Conservation (phyloP, 768 basidiomycete species). For the Goffeauzyma gilvescens region DNA sequence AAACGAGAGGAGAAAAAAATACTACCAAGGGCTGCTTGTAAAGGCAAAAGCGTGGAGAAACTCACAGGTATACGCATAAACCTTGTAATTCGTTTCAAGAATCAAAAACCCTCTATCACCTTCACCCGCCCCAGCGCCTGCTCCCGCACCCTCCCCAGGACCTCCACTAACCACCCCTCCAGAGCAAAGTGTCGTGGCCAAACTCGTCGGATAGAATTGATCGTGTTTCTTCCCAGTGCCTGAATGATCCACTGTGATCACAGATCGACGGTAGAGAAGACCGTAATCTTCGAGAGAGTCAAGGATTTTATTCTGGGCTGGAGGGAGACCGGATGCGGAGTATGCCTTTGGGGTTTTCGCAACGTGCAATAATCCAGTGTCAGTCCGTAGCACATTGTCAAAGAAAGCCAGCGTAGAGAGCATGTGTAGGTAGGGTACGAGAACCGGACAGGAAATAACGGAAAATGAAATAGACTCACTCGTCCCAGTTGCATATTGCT, state of each 20-base stretch:
- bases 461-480: constrained; percentile 35
- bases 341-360: constrained; percentile 55
- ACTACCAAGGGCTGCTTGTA: constrained; percentile 8
- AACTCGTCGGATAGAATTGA: constrained; percentile 80
- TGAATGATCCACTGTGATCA: neutral
- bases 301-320: constrained; percentile 67
- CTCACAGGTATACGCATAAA: constrained; percentile 92
- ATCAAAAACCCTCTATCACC: constrained; percentile 63
- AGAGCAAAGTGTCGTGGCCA: constrained; percentile 84
- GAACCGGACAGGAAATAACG: too few species aligned
- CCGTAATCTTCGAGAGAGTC: constrained; percentile 88
- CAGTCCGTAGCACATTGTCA: constrained; percentile 11
- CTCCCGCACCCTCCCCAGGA: constrained; percentile 38
- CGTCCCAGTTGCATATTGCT: constrained; percentile 87
- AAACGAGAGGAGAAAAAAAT: neutral
- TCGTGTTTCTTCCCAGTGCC: constrained; percentile 31
- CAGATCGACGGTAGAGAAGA: constrained; percentile 44
- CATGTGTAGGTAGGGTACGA: too few species aligned
- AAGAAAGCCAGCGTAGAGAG: too few species aligned
- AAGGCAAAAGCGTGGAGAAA: constrained; percentile 15
- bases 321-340: constrained; percentile 57
- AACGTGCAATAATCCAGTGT: constrained; percentile 3
- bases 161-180: constrained; percentile 34
- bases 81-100: constrained; percentile 90
- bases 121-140: constrained; percentile 3